Conservation (phyloP, 2,329 filamentous ascomycete genomes). For the Chaetomiaceae sp. region DNA sequence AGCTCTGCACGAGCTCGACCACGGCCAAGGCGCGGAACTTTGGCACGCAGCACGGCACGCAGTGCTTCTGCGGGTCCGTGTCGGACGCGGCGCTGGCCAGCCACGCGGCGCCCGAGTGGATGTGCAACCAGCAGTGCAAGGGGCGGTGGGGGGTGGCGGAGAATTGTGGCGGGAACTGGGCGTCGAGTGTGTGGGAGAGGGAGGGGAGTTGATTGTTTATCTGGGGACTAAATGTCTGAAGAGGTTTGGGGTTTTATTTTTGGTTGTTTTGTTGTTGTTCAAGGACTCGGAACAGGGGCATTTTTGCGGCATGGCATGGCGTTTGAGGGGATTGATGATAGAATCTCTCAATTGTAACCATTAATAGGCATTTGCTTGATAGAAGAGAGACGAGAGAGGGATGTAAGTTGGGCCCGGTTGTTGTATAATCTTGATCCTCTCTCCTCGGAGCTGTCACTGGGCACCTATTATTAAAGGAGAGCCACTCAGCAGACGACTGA, state of each 20-base stretch:
- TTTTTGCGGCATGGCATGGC: neutral
- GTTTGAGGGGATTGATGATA: too few species aligned
- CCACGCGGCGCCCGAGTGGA: constrained; percentile 3
- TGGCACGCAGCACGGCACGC: neutral
- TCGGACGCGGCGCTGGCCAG: neutral
- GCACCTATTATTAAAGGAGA: too few species aligned
- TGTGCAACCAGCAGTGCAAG: neutral
- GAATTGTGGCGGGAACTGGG: constrained; percentile 7
- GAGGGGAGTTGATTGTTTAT: neutral
- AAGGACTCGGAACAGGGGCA: neutral
- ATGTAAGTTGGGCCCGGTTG: too few species aligned
- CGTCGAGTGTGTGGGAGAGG: constrained; percentile 11
- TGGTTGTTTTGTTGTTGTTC: neutral
- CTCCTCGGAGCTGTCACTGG: too few species aligned
- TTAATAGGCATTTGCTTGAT: too few species aligned
- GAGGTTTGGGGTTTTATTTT: too few species aligned
- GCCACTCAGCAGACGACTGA: too few species aligned
- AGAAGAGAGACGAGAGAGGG: too few species aligned
- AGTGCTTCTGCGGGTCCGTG: constrained; percentile 6
- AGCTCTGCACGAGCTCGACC: neutral
- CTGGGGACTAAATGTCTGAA: too few species aligned
- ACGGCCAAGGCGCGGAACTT: neutral
- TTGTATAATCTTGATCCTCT: too few species aligned
- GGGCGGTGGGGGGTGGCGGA: neutral
- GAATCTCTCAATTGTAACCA: too few species aligned